phyloP scores from a whole-genome alignment of 192 early-diverging fungal species.

The Jimgerdemannia lactiflua region DNA sequence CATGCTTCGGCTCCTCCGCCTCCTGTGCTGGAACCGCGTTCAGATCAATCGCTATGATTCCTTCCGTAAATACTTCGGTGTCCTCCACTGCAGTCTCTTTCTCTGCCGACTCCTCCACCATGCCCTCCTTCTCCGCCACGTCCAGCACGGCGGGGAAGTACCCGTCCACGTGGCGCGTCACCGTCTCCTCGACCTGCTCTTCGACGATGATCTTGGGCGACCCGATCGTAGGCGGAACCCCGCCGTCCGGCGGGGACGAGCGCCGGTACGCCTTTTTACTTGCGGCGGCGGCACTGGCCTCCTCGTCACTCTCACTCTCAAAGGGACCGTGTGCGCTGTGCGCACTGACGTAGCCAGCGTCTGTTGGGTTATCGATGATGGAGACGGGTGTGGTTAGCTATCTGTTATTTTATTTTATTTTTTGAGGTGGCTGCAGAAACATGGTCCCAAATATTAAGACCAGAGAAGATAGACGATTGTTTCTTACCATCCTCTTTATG shows the following conservation, averaged over 20 bases:
- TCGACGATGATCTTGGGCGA: conserved; percentile 30
- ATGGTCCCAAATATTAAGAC: no score
- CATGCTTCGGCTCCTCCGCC: background rate
- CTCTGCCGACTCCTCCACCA: background rate
- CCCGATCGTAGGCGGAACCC: conserved; percentile 22
- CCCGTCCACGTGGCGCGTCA: conserved; percentile 27
- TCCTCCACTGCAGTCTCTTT: no score
- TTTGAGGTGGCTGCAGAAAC: no score
- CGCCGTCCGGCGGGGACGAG: conserved; percentile 1
- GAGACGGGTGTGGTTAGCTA: no score
- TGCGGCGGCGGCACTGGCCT: conserved; percentile 15
- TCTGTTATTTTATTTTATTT: no score
- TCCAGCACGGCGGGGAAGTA: background rate
- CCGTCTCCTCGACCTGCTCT: conserved; percentile 32
- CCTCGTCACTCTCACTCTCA: conserved; percentile 27
- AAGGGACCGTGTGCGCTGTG: conserved; percentile 60
- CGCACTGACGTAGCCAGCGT: conserved; percentile 68
- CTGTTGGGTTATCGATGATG: background rate
- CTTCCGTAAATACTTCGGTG: no score
- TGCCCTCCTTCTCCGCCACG: background rate
- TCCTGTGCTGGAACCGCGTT: background rate
- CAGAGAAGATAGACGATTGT: no score
- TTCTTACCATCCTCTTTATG: conserved; percentile 4
- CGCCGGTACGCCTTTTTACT: conserved; percentile 1
- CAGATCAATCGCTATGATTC: no score